These are phyloP conservation scores for Auriscalpium microsporum DNA, from an alignment of 768 basidiomycete species.

Conservation along the genomic window DNA sequence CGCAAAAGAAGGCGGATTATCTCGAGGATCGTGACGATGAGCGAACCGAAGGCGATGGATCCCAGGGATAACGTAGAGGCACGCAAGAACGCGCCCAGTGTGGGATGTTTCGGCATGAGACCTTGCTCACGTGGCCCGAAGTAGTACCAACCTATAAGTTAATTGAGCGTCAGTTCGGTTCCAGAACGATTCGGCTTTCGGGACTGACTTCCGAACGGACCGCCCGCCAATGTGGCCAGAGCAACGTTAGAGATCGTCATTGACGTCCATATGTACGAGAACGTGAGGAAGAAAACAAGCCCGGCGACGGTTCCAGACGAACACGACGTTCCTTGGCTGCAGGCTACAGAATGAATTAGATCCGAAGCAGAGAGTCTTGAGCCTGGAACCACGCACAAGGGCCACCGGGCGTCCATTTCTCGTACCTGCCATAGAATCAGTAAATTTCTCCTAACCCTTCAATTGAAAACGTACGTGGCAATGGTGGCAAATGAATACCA, in stretches of 20 bases:
- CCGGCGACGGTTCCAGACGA: conserved; percentile 73
- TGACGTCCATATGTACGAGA: conserved; percentile 82
- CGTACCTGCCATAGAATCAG: conserved; percentile 26
- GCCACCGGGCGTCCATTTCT: conserved; percentile 73
- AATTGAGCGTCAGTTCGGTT: conserved; percentile 1
- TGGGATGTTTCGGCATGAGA: conserved; percentile 67
- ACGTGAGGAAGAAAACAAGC: conserved; percentile 67
- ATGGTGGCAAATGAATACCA: conserved; percentile 76
- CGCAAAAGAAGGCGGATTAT: conserved; percentile 54
- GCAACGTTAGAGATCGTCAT: conserved; percentile 76
- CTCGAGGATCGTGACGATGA: conserved; percentile 77
- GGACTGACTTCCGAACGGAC: conserved; percentile 50
- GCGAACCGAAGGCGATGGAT: conserved; percentile 76
- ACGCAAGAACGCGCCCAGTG: conserved; percentile 59
- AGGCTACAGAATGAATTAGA: conserved; percentile 29
- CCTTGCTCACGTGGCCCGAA: conserved; percentile 65
- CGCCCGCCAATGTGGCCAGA: conserved; percentile 73
- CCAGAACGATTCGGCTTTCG: neutral
- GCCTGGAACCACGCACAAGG: conserved; percentile 39
- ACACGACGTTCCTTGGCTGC: conserved; percentile 42
- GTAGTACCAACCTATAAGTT: conserved; percentile 54
- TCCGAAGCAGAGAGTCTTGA: no score
- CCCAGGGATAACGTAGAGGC: conserved; percentile 75
- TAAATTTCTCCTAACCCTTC: neutral
- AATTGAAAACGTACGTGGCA: conserved; percentile 45